Conservation (phyloP, 805 yeast genomes). For the Ogataea paradorogensis region DNA sequence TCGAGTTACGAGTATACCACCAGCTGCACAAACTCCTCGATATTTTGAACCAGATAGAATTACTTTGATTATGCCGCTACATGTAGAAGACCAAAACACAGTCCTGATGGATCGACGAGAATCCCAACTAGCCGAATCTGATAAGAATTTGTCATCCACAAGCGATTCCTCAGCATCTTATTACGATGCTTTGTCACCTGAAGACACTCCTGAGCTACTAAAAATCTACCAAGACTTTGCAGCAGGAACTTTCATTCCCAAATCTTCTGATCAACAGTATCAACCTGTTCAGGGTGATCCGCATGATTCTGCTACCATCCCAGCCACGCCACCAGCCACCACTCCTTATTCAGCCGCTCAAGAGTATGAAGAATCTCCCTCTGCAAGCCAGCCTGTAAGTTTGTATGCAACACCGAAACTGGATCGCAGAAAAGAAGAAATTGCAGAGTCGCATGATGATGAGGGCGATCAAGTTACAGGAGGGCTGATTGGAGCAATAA, state of each 20-base stretch:
- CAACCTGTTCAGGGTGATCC: background rate
- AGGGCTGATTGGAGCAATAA: no score
- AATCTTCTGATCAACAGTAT: no score
- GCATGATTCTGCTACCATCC: background rate
- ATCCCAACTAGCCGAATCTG: no score
- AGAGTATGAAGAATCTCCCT: background rate
- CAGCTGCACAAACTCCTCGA: background rate
- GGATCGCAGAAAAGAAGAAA: background rate
- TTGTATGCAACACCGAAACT: slow-evolving; percentile 9
- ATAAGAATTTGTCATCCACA: no score
- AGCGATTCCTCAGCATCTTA: no score
- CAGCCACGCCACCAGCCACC: slow-evolving; percentile 1
- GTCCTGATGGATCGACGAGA: no score
- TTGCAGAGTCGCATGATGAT: background rate
- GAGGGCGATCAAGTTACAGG: background rate
- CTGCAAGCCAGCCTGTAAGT: background rate
- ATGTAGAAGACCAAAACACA: no score
- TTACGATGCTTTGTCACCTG: no score
- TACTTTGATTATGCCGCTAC: no score
- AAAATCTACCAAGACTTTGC: slow-evolving; percentile 1
- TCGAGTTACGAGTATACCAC: background rate
- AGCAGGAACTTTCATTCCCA: background rate
- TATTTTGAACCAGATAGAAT: background rate
- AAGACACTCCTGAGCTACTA: background rate
- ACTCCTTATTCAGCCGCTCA: background rate